Conservation (phyloP, 768 basidiomycete species). For the Amanita exitialis region DNA sequence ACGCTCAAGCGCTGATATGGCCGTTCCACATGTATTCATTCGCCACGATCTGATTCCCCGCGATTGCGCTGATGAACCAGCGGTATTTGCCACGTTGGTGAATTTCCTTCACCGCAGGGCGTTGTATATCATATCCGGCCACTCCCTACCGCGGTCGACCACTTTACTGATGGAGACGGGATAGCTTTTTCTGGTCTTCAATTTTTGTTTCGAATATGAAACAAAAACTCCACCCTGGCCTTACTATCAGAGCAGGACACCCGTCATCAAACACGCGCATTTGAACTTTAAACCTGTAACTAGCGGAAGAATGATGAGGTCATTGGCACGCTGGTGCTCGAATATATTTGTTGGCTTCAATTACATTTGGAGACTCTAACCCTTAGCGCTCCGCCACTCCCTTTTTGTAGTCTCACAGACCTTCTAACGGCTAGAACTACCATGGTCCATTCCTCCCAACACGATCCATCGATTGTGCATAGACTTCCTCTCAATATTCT, state of each 20-base stretch:
- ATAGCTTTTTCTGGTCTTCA: neutral
- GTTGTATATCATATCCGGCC: neutral
- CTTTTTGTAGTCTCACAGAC: neutral
- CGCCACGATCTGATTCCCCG: neutral
- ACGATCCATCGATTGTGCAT: neutral
- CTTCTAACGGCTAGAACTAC: neutral
- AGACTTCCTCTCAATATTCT: slow-evolving; percentile 1
- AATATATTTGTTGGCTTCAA: neutral
- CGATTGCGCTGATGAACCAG: neutral
- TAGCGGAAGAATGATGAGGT: neutral
- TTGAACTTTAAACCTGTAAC: neutral
- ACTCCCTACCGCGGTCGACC: neutral
- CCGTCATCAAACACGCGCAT: slow-evolving; percentile 2
- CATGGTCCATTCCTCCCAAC: neutral
- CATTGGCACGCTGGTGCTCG: neutral
- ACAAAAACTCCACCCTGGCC: neutral
- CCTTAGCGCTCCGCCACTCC: neutral
- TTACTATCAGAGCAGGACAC: neutral
- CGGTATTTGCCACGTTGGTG: neutral
- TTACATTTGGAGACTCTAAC: neutral
- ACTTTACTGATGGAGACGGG: neutral
- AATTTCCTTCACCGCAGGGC: neutral
- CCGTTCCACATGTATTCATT: neutral
- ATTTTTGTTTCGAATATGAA: neutral
- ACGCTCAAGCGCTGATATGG: neutral